Evolutionary conservation across 495 filamentous ascomycete genomes (phyloP), one percentile per base, ranked within the genome.

Genomic region (Elaphomyces granulatus): DNA sequence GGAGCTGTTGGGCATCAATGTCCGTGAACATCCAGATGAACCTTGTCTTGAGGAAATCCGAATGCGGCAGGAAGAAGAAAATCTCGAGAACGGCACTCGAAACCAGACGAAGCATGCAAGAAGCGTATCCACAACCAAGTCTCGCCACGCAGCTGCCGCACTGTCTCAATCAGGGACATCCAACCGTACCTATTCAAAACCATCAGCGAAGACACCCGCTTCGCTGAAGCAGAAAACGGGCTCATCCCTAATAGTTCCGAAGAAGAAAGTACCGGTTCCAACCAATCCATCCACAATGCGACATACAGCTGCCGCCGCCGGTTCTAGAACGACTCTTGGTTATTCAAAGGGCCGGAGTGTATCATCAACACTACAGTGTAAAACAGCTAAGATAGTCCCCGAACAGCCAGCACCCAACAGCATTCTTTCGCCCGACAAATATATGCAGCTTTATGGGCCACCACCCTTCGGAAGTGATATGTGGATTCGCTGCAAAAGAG

Each of bases 301-400:
- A 38, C 60, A 74, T 47, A 60, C 73, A 3, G 75, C 78, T 4
- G 80, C 81, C 15, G 67, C 64, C 4, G 67, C 61, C n/a, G 72
- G 68, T 8, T 87, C 86, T 9, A 72, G 74, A 38, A 81, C 72
- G 34, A 93, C 87, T 0, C 59, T 94, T 19, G 86, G 86, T 4
- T 88, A 87, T 52, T 76, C 74, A 37, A 83, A 80, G 51, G 84
- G 87, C 19, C 70, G 85, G 12, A 68, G 66, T 12, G 70, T 77
- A 10, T 78, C 78, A 6, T 60, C 64, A 8, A 60, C 50, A 3
- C 42, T 75, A 45, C 55, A 57, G 32, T 58, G 58, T 35, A 56
- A 54, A 14, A 20, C 40, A 15, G 18, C 42, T 1, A 43, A 45
- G 36, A 43, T 35, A 3, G 33, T 46, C 20, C 36, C 41, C 1